Evolutionary conservation across 2,329 filamentous ascomycete genomes (phyloP), one percentile per base, ranked within the genome.

Genomic region (Ceratocystiopsis minuta): DNA sequence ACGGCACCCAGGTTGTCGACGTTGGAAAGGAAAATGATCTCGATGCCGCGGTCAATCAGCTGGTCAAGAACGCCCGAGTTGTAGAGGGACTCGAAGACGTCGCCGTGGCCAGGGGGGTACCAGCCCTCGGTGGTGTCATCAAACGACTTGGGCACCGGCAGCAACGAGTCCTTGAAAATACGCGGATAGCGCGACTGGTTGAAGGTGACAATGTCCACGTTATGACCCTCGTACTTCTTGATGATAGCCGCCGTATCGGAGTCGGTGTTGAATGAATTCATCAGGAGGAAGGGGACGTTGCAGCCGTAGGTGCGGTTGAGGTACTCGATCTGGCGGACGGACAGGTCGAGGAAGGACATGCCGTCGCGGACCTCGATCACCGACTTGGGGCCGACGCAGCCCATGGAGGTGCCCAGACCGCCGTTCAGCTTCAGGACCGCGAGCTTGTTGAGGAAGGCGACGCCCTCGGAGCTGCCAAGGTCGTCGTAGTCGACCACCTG

Each of bases 221-320:
- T 95, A 76, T 98, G 90, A 50, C 90, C 90, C 70, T 98, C 88
- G 67, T 96, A 98, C 72, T 98, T 98, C 78, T 98, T 98, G 72
- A 98, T 98, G 66, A 98, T 98, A 65, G 85, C 86, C 49, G 87
- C 86, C 40, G 90, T 98, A 60, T 98, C 90, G 55, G 88, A 77
- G 62, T 98, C 87, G 60, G 90, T 98, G 76, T 98, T 98, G 82
- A 98, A 98, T 43, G 90, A 96, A 79, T 98, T 98, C 90, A 98
- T 98, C 54, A 98, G 79, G 52, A 98, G 78, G 64, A 98, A 95
- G 39, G 90, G 90, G 32, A 98, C 90, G 60, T 95, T 96, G 62
- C 92, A 85, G 54, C 81, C 75, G 70, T 95, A 96, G 50, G 86
- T 96, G 63, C 87, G 82, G 80, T 98, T 98, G 54, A 98, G 80